A percentile compares a stretch with the other conserved stretches of the same genome.
These are phyloP conservation scores for Dactylellina parvicollis DNA, from an alignment of 2,329 filamentous ascomycete species.

Conservation along the genomic window DNA sequence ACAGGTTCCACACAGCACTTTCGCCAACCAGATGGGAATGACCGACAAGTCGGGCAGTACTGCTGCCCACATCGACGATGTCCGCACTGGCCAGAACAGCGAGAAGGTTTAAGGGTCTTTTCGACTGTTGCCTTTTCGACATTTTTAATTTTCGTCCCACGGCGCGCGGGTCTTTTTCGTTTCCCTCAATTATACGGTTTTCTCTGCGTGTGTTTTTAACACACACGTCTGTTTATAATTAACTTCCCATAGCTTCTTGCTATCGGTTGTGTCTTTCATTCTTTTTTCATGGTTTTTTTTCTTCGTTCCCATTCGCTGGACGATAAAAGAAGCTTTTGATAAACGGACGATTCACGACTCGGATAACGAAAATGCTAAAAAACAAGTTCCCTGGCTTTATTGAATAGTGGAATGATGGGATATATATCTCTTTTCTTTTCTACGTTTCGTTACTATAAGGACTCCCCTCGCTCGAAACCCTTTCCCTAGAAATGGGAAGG, in stretches of 20 bases:
- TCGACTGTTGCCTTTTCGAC: conserved; percentile 19
- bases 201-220: conserved; percentile 31
- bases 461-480: conserved; percentile 12
- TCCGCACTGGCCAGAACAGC: conserved; percentile 31
- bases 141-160: conserved; percentile 38
- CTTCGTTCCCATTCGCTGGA: conserved; percentile 22
- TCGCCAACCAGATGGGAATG: conserved; percentile 53
- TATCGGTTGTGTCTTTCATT: conserved; percentile 18
- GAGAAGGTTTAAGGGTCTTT: conserved; percentile 26
- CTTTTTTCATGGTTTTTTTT: conserved; percentile 24
- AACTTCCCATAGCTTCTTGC: conserved; percentile 28
- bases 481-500: conserved; percentile 39
- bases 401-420: conserved; percentile 27
- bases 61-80: conserved; percentile 51
- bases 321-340: conserved; percentile 12
- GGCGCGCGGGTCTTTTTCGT: conserved; percentile 35
- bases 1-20: conserved; percentile 44
- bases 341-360: conserved; percentile 13
- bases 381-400: conserved; percentile 24
- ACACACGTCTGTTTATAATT: conserved; percentile 50
- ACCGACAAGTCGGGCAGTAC: conserved; percentile 52
- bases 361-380: background rate
- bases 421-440: conserved; percentile 14
- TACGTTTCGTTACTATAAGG: conserved; percentile 19
- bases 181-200: conserved; percentile 13